phyloP scores from a whole-genome alignment of 2,329 filamentous ascomycete species.

The Helotiales sp. region DNA sequence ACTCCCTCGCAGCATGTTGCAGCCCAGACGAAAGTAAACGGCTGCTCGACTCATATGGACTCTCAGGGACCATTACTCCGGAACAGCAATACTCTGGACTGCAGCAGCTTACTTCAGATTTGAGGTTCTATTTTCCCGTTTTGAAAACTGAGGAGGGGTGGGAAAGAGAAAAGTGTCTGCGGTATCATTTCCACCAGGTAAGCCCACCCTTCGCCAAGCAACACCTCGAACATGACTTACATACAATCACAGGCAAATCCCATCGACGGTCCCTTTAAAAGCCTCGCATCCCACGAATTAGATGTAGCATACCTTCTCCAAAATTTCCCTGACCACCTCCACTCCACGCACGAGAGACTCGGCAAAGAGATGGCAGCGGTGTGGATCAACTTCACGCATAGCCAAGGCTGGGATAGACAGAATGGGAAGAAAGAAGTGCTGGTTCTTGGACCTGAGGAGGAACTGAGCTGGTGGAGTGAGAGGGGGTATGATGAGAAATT shows the following conservation, averaged over 20 bases:
- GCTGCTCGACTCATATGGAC: constrained; percentile 18
- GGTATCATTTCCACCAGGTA: constrained; percentile 27
- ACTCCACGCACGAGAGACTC: not conserved
- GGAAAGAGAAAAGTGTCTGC: constrained; percentile 1
- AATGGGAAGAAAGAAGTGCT: constrained; percentile 15
- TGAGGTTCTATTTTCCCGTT: constrained; percentile 26
- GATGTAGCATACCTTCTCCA: constrained; percentile 27
- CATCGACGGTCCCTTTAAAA: constrained; percentile 10
- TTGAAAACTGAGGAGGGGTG: constrained; percentile 17
- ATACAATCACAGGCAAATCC: constrained; percentile 17
- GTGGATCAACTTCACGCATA: constrained; percentile 23
- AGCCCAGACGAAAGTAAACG: not conserved
- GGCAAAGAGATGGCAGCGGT: constrained; percentile 22
- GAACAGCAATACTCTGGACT: constrained; percentile 21
- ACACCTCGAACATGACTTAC: not conserved
- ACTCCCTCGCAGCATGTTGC: constrained; percentile 12
- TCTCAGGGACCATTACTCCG: not conserved
- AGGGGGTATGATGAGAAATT: constrained; percentile 17
- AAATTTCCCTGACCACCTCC: constrained; percentile 8
- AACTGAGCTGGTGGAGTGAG: constrained; percentile 6
- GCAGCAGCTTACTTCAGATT: constrained; percentile 21
- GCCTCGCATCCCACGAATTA: constrained; percentile 27
- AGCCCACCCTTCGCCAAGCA: not conserved
- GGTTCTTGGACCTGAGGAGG: constrained; percentile 20
- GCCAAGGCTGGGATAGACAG: constrained; percentile 2